Conservation (phyloP, 2,329 filamentous ascomycete species). For the Stachybotrys chlorohalonatus region DNA sequence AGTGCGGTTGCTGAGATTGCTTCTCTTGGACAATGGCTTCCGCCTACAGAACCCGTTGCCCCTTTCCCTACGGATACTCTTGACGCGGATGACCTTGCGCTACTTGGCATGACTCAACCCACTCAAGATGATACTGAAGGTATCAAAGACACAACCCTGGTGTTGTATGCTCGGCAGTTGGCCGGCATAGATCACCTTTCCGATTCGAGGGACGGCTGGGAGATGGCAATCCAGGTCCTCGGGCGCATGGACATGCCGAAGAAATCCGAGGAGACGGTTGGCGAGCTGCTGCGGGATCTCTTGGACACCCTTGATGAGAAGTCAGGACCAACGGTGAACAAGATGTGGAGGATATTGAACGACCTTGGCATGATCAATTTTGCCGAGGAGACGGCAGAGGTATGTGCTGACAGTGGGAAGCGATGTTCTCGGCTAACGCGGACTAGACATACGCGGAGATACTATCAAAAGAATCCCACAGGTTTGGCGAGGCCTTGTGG, state of each 20-base stretch:
- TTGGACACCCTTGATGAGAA: slow-evolving; percentile 55
- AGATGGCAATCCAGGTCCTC: slow-evolving; percentile 75
- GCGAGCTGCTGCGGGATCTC: slow-evolving; percentile 58
- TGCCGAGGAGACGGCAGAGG: slow-evolving; percentile 74
- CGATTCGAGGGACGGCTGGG: slow-evolving; percentile 65
- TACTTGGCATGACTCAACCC: slow-evolving; percentile 58
- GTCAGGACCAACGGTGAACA: slow-evolving; percentile 66
- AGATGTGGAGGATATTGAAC: slow-evolving; percentile 69
- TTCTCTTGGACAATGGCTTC: slow-evolving; percentile 75
- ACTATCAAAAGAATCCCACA: slow-evolving; percentile 60
- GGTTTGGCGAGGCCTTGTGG: slow-evolving; percentile 79
- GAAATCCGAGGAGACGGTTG: slow-evolving; percentile 64
- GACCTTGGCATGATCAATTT: slow-evolving; percentile 70
- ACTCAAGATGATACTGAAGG: slow-evolving; percentile 53
- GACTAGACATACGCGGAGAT: slow-evolving; percentile 72
- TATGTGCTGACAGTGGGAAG: slow-evolving; percentile 31
- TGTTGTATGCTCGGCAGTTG: slow-evolving; percentile 63
- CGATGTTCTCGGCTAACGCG: background rate
- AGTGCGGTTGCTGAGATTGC: slow-evolving; percentile 76
- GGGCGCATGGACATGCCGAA: slow-evolving; percentile 69
- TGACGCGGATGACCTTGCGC: slow-evolving; percentile 76
- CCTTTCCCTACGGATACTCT: slow-evolving; percentile 55
- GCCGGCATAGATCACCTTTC: slow-evolving; percentile 45
- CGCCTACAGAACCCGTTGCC: slow-evolving; percentile 27
- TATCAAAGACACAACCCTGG: slow-evolving; percentile 71